These are phyloP conservation scores for Yamadazyma phyllophila DNA, from an alignment of 805 yeast genomes.

Conservation along the genomic window DNA sequence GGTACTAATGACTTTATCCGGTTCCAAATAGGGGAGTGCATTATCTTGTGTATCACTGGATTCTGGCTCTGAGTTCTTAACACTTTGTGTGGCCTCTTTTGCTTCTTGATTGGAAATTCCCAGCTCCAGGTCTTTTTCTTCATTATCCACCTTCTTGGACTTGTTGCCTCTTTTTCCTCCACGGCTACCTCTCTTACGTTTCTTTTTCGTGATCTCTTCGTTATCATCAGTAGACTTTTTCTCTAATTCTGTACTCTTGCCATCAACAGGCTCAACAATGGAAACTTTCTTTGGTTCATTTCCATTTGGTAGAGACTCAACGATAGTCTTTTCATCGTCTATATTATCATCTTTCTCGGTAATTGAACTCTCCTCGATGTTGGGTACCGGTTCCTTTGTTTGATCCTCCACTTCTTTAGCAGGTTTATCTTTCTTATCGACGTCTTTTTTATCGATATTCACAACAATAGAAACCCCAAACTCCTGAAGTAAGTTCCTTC, in stretches of 20 bases:
- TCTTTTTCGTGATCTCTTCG: conserved; percentile 37
- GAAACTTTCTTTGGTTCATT: background rate
- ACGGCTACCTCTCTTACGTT: conserved; percentile 79
- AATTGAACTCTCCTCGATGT: no score
- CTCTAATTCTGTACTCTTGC: background rate
- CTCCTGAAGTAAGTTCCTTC: background rate
- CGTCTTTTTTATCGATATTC: conserved; percentile 1
- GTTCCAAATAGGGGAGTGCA: background rate
- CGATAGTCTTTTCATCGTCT: background rate
- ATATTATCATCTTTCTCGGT: background rate
- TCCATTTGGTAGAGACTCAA: no score
- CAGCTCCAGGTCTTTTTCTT: conserved; percentile 10
- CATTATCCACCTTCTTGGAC: conserved; percentile 31
- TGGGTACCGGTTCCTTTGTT: background rate
- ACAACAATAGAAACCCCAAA: conserved; percentile 3
- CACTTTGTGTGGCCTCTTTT: conserved; percentile 4
- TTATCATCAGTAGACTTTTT: background rate
- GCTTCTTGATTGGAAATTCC: no score
- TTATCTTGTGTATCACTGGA: background rate
- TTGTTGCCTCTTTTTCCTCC: conserved; percentile 67
- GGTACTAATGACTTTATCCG: conserved; percentile 19
- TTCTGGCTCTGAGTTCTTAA: no score
- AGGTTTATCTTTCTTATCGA: background rate
- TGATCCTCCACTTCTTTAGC: background rate
- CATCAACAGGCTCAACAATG: background rate